phyloP scores from a whole-genome alignment of 2,329 filamentous ascomycete species.

The Epichloe festucae region DNA sequence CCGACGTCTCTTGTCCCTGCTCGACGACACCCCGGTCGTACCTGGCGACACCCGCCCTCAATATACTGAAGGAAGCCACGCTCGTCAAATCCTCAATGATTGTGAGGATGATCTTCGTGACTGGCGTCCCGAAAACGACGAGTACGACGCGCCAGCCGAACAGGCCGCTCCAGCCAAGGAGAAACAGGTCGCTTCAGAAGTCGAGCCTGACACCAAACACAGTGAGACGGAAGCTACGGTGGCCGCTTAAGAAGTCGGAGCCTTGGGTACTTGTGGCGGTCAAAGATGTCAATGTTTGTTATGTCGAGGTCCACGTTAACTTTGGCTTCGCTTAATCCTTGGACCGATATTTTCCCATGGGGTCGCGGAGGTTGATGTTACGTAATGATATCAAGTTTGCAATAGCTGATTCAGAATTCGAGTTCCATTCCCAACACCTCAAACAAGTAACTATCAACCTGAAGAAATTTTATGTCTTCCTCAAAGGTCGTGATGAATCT shows the following conservation, averaged over 20 bases:
- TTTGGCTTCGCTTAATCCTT: neutral
- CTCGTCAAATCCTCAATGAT: constrained; percentile 79
- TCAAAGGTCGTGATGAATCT: neutral
- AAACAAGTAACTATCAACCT: neutral
- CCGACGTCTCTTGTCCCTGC: constrained; percentile 65
- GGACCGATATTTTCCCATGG: neutral
- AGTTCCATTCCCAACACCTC: neutral
- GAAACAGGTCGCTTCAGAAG: constrained; percentile 11
- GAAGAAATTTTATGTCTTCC: no score
- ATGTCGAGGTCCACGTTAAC: neutral
- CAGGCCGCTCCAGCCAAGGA: constrained; percentile 13
- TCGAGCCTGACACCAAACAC: neutral
- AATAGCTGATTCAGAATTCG: neutral
- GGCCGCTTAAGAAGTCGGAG: neutral
- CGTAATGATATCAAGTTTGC: neutral
- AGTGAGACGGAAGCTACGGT: neutral
- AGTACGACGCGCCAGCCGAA: constrained; percentile 13
- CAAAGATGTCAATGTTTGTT: neutral
- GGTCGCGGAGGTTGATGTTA: neutral
- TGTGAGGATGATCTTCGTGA: constrained; percentile 76
- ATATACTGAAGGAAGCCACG: constrained; percentile 54
- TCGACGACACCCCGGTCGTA: constrained; percentile 82
- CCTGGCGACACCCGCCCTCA: constrained; percentile 65
- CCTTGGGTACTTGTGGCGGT: neutral
- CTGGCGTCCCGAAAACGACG: constrained; percentile 45